phyloP scores from a whole-genome alignment of 2,329 filamentous ascomycete genomes.

The Lachnellula hyalina region DNA sequence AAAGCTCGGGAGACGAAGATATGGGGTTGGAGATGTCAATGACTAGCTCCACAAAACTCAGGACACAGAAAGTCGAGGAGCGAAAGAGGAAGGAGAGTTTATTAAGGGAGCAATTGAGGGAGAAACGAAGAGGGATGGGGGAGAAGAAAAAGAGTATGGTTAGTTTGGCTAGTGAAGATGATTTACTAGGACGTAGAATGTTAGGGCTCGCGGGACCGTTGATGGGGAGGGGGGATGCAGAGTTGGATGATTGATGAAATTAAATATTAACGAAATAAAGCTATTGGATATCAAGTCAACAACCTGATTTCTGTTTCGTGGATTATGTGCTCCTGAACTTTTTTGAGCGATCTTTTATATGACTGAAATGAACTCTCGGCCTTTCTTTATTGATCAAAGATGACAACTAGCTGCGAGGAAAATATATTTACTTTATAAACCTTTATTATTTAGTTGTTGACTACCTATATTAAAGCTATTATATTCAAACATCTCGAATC shows the following conservation, averaged over 20 bases:
- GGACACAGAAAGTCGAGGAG: conserved; percentile 9
- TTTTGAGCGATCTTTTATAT: too few relatives aligned
- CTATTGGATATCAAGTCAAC: too few relatives aligned
- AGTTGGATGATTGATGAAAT: conserved; percentile 16
- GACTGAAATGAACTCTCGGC: too few relatives aligned
- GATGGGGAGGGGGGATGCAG: conserved; percentile 35
- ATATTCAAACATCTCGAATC: too few relatives aligned
- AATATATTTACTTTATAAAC: too few relatives aligned
- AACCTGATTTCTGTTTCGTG: too few relatives aligned
- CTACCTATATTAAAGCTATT: too few relatives aligned
- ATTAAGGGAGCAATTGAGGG: conserved; percentile 26
- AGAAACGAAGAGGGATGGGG: conserved; percentile 24
- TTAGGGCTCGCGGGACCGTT: conserved; percentile 47
- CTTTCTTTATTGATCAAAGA: too few relatives aligned
- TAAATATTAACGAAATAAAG: background rate
- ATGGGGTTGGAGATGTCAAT: conserved; percentile 75
- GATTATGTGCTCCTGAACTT: too few relatives aligned
- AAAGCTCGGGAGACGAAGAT: conserved; percentile 64
- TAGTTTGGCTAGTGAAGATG: conserved; percentile 51
- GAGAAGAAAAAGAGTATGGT: conserved; percentile 42
- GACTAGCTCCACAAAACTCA: conserved; percentile 33
- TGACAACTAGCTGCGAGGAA: too few relatives aligned
- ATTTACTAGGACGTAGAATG: conserved; percentile 51
- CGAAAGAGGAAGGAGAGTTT: conserved; percentile 29
- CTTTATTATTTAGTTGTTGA: too few relatives aligned